These are phyloP conservation scores for Coemansia sp. DNA, from an alignment of 192 early-diverging fungal genomes.

Conservation along the genomic window DNA sequence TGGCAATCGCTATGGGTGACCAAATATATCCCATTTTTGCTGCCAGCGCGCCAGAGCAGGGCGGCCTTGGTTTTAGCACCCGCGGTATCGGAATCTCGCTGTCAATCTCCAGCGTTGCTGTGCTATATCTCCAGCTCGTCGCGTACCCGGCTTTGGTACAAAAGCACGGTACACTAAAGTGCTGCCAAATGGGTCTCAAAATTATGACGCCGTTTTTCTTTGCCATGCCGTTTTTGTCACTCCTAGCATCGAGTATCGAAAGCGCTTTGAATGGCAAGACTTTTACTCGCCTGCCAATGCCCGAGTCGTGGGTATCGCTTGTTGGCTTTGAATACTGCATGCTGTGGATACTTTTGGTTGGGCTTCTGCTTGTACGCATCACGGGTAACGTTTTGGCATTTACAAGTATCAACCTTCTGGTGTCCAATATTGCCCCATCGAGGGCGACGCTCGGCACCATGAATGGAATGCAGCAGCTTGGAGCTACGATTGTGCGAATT, in stretches of 20 bases:
- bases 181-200: slow-evolving; percentile 1
- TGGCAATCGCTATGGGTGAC: slow-evolving; percentile 26
- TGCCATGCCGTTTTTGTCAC: slow-evolving; percentile 8
- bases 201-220: slow-evolving; percentile 11
- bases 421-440: slow-evolving; percentile 35
- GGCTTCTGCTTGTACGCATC: slow-evolving; percentile 16
- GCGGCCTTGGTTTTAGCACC: slow-evolving; percentile 55
- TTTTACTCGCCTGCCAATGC: neutral
- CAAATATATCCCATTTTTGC: slow-evolving; percentile 48
- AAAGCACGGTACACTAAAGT: slow-evolving; percentile 32
- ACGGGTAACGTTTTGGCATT: slow-evolving; percentile 23
- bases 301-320: neutral
- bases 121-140: slow-evolving; percentile 54
- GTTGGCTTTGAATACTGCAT: slow-evolving; percentile 1
- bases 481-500: slow-evolving; percentile 12
- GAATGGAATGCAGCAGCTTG: slow-evolving; percentile 42
- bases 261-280: neutral
- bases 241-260: neutral
- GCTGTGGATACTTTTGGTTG: slow-evolving; percentile 28
- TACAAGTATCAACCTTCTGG: slow-evolving; percentile 37
- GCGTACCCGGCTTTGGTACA: slow-evolving; percentile 43
- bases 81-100: slow-evolving; percentile 54
- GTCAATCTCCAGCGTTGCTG: slow-evolving; percentile 31
- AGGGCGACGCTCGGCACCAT: slow-evolving; percentile 30
- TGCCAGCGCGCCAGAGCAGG: slow-evolving; percentile 28